Conservation (phyloP, 495 filamentous ascomycete genomes). For the Hypoxylon subgilvum region DNA sequence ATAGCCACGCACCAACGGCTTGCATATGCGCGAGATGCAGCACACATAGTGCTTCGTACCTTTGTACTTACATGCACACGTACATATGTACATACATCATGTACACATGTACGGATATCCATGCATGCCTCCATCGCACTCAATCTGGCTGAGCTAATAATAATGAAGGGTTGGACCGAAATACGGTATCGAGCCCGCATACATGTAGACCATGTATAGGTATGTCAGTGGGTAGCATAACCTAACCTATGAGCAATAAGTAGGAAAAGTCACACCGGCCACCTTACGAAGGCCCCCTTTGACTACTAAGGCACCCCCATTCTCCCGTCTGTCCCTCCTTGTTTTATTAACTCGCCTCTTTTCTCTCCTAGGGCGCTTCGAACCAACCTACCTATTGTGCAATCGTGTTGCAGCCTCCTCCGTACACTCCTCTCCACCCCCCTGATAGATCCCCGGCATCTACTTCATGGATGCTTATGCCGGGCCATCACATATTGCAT, state of each 20-base stretch:
- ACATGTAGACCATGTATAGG: no score
- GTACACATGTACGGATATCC: background rate
- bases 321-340: conserved; percentile 10
- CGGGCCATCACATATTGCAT: conserved; percentile 40
- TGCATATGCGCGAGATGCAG: conserved; percentile 50
- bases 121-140: background rate
- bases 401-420: conserved; percentile 27
- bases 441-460: conserved; percentile 26
- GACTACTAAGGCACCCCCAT: background rate
- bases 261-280: conserved; percentile 38
- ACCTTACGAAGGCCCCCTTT: conserved; percentile 8
- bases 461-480: conserved; percentile 30
- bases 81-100: background rate
- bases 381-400: conserved; percentile 25
- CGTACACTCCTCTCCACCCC: conserved; percentile 21
- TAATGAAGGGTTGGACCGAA: conserved; percentile 34
- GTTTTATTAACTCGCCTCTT: conserved; percentile 33
- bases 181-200: conserved; percentile 29
- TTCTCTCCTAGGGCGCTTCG: conserved; percentile 30
- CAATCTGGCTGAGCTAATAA: conserved; percentile 32
- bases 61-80: conserved; percentile 16
- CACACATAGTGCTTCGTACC: conserved; percentile 39
- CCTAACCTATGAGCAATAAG: conserved; percentile 13
- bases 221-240: no score
- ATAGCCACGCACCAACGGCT: conserved; percentile 40